These are phyloP conservation scores for Hyaloscypha bicolor DNA, from an alignment of 495 filamentous ascomycete species.

Conservation along the genomic window DNA sequence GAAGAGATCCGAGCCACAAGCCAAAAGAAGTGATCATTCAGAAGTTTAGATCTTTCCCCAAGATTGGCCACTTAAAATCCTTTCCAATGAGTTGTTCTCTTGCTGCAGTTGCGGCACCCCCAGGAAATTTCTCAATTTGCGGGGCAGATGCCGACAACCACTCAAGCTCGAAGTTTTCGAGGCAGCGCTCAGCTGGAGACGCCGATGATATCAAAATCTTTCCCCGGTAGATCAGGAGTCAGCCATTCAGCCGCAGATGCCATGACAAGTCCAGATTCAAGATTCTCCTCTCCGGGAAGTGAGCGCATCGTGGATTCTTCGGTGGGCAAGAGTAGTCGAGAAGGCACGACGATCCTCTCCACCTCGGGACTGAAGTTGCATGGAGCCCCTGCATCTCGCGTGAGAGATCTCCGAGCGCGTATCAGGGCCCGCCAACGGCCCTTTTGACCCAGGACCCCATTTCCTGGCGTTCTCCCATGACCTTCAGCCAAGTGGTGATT, in stretches of 20 bases:
- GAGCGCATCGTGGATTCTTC: background rate
- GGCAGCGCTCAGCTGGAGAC: background rate
- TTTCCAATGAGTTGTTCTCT: background rate
- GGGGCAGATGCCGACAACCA: background rate
- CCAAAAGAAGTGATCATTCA: background rate
- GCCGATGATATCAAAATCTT: background rate
- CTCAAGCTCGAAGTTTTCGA: background rate
- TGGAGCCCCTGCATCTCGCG: slow-evolving; percentile 4
- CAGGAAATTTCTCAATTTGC: background rate
- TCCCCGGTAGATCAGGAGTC: background rate
- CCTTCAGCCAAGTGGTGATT: background rate
- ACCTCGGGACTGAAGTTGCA: background rate
- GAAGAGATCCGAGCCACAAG: background rate
- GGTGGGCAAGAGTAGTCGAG: background rate
- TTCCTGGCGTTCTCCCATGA: background rate
- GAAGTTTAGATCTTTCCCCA: background rate
- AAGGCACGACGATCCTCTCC: background rate
- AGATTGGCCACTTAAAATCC: background rate
- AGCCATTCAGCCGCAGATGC: background rate
- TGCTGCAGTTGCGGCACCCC: background rate
- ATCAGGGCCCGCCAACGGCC: background rate
- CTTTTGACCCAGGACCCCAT: background rate
- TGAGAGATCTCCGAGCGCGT: background rate
- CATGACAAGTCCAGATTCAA: background rate
- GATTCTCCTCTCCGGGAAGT: background rate